These are phyloP conservation scores for Chaetomiaceae sp. DNA, from an alignment of 2,329 filamentous ascomycete genomes.

Conservation along the genomic window DNA sequence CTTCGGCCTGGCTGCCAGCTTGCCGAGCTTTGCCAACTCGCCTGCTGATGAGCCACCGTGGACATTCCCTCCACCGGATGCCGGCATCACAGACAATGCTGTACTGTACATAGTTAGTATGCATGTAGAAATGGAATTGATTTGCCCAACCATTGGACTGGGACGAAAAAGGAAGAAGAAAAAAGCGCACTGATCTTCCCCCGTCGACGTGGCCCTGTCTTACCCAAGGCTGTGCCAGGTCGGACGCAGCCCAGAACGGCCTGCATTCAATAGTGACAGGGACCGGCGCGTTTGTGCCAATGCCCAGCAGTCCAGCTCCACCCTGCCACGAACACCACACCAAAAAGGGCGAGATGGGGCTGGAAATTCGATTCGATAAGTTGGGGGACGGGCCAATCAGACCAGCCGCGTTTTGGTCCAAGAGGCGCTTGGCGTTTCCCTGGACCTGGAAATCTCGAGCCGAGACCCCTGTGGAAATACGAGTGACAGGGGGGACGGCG, in stretches of 20 bases:
- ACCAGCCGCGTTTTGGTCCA: neutral
- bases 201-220: slow-evolving; percentile 13
- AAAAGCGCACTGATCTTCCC: no score
- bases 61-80: neutral
- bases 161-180: neutral
- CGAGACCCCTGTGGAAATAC: slow-evolving; percentile 11
- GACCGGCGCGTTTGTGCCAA: slow-evolving; percentile 1
- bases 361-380: slow-evolving; percentile 10
- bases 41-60: neutral
- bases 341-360: slow-evolving; percentile 7
- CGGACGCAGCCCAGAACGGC: slow-evolving; percentile 1
- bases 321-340: neutral
- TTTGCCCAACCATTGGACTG: neutral
- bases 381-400: slow-evolving; percentile 4
- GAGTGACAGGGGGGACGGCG: slow-evolving; percentile 8
- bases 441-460: slow-evolving; percentile 1
- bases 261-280: slow-evolving; percentile 18
- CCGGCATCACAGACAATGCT: neutral
- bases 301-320: neutral
- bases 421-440: neutral
- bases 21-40: neutral
- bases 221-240: neutral
- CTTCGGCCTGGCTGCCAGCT: neutral
- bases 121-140: neutral
- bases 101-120: no score